These are phyloP conservation scores for Diaporthe sp. DNA, from an alignment of 2,329 filamentous ascomycete genomes.

Conservation along the genomic window DNA sequence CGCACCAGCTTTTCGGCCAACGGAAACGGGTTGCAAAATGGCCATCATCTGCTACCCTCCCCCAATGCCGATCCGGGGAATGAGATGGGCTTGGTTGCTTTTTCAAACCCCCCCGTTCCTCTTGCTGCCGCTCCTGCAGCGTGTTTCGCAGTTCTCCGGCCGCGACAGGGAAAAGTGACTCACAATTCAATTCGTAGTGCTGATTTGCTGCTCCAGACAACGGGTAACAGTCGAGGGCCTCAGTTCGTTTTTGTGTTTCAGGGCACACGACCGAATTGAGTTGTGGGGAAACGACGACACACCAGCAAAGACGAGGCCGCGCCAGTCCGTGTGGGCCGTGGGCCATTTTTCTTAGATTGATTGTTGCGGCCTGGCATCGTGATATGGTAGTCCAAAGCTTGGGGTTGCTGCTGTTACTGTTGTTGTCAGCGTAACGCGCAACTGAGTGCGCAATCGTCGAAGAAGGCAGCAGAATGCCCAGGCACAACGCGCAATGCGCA, in stretches of 20 bases:
- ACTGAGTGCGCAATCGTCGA: constrained; percentile 15
- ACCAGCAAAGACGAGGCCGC: background rate
- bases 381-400: background rate
- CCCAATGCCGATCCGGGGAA: constrained; percentile 22
- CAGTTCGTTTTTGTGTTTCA: constrained; percentile 7
- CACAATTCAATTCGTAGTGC: constrained; percentile 15
- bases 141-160: constrained; percentile 4
- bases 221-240: background rate
- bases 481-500: constrained; percentile 10
- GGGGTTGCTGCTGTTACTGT: no score
- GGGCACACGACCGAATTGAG: constrained; percentile 11
- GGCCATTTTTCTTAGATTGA: background rate
- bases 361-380: constrained; percentile 11
- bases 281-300: constrained; percentile 1
- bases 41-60: background rate
- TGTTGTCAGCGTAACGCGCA: constrained; percentile 8
- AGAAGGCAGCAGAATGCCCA: background rate
- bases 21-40: background rate
- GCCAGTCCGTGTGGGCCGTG: constrained; percentile 6
- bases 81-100: constrained; percentile 21
- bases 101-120: background rate
- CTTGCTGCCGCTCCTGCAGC: background rate
- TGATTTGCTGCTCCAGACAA: constrained; percentile 24
- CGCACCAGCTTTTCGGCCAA: constrained; percentile 3
- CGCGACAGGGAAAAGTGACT: constrained; percentile 34